These are phyloP conservation scores for Carex scoparia DNA, from an alignment of 176 grass and related monocot species.

Conservation along the genomic window DNA sequence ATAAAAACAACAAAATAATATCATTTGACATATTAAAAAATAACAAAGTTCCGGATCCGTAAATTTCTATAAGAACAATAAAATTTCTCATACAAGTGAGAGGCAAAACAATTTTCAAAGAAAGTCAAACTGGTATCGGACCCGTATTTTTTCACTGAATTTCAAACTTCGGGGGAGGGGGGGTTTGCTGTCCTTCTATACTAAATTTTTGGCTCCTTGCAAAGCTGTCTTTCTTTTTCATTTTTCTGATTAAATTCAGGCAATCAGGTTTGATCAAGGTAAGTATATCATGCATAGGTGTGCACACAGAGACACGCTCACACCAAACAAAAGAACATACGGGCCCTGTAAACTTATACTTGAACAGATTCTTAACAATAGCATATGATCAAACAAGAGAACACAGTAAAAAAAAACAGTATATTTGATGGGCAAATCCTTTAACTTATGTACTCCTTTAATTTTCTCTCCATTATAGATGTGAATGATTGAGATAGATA, in stretches of 20 bases:
- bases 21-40: too few species aligned
- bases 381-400: background rate
- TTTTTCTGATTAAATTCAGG: background rate
- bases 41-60: too few species aligned
- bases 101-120: too few species aligned
- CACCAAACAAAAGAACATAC: background rate
- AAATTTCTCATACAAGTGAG: too few species aligned
- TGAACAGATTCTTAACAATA: background rate
- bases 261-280: background rate
- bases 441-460: background rate
- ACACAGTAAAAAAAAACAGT: background rate
- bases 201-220: background rate
- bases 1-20: too few species aligned
- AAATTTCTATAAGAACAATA: too few species aligned
- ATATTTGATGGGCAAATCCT: background rate
- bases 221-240: background rate
- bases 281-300: background rate
- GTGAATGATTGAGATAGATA: background rate
- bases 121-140: too few species aligned
- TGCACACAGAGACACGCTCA: background rate
- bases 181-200: background rate
- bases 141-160: too few species aligned
- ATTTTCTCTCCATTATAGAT: background rate
- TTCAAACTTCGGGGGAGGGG: too few species aligned
- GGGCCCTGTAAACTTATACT: background rate